These are phyloP conservation scores for Dothistroma septosporum DNA, from an alignment of 2,329 filamentous ascomycete genomes.

Conservation along the genomic window DNA sequence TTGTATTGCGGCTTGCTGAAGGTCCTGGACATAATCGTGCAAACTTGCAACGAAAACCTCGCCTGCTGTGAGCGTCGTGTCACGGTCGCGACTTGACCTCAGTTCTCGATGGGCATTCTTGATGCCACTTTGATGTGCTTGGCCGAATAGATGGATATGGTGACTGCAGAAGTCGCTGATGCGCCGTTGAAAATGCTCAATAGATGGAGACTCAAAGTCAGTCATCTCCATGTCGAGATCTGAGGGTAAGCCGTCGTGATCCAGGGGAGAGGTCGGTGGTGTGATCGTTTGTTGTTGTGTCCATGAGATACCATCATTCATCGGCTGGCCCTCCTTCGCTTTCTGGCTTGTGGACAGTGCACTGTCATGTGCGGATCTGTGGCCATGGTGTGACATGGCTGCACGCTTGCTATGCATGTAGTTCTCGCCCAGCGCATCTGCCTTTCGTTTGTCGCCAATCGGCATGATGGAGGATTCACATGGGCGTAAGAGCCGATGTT, in stretches of 20 bases:
- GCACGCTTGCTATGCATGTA: background rate
- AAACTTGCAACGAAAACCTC: background rate
- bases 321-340: background rate
- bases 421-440: background rate
- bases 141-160: background rate
- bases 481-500: background rate
- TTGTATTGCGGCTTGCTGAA: conserved; percentile 1
- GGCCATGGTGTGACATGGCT: background rate
- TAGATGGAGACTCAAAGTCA: background rate
- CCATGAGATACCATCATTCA: background rate
- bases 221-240: background rate
- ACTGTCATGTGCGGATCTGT: background rate
- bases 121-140: background rate
- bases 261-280: background rate
- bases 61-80: background rate
- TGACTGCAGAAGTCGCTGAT: background rate
- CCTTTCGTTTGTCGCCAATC: background rate
- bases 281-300: background rate
- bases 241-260: background rate
- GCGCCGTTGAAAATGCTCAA: background rate
- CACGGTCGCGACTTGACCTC: too few relatives aligned
- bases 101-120: background rate
- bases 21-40: background rate
- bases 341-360: background rate
- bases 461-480: background rate